Evolutionary conservation across 768 basidiomycete genomes (phyloP).

Genomic region (Rossbeevera mucosa): DNA sequence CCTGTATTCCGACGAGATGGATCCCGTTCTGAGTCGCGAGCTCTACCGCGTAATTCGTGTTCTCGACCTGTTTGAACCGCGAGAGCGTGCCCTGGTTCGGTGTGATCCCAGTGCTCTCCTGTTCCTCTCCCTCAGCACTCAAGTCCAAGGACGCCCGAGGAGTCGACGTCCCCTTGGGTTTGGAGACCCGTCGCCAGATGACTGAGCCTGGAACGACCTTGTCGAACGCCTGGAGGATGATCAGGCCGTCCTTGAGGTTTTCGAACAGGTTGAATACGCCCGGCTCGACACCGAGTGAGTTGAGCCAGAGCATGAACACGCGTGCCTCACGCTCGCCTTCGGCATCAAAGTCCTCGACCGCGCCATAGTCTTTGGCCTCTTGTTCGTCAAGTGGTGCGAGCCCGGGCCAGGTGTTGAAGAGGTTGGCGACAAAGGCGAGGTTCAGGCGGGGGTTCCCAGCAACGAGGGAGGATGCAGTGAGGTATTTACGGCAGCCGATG

Average conservation of each 20-base stretch:
- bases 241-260: conserved; percentile 86
- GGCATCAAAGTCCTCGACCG: conserved; percentile 95
- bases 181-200: conserved; percentile 93
- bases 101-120: conserved; percentile 75
- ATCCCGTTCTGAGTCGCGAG: conserved; percentile 89
- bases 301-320: conserved; percentile 94
- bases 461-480: conserved; percentile 87
- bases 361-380: conserved; percentile 86
- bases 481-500: conserved; percentile 94
- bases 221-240: conserved; percentile 95
- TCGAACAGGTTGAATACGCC: conserved; percentile 96
- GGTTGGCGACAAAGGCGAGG: conserved; percentile 95
- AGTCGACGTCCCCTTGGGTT: conserved; percentile 54
- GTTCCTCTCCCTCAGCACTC: conserved; percentile 45
- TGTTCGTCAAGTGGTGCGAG: conserved; percentile 92
- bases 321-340: conserved; percentile 98
- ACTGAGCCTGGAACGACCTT: conserved; percentile 91
- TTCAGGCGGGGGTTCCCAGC: conserved; percentile 93
- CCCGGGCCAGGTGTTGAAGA: conserved; percentile 97
- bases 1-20: conserved; percentile 96
- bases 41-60: conserved; percentile 94
- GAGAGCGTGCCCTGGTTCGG: conserved; percentile 83
- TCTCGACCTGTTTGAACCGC: conserved; percentile 96
- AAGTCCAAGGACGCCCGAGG: conserved; percentile 35
- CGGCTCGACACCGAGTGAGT: conserved; percentile 94